Evolutionary conservation across 176 grass and related monocot genomes (phyloP).

Genomic region (Paspalum notatum): DNA sequence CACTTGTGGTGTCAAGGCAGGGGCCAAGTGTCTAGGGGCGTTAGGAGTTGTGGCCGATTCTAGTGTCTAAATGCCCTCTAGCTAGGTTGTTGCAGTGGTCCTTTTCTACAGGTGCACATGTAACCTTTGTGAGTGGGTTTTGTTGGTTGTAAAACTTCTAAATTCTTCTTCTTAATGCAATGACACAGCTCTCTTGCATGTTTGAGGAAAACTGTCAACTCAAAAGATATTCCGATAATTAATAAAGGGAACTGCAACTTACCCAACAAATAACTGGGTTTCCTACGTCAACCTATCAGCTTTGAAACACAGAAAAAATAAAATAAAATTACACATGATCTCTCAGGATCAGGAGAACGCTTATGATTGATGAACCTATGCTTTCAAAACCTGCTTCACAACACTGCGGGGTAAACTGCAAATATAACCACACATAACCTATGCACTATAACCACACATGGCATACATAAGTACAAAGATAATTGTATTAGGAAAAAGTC

Average conservation of each 20-base stretch:
- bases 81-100: too few species aligned
- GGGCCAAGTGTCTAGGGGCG: too few species aligned
- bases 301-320: not conserved
- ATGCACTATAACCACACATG: not conserved
- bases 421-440: not conserved
- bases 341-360: not conserved
- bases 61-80: too few species aligned
- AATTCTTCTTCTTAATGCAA: too few species aligned
- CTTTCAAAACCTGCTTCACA: not conserved
- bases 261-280: slow-evolving; percentile 15
- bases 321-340: not conserved
- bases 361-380: not conserved
- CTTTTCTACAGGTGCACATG: too few species aligned
- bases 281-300: slow-evolving; percentile 6
- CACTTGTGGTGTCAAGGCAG: too few species aligned
- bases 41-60: too few species aligned
- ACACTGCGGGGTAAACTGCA: not conserved
- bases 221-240: not conserved
- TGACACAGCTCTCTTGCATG: too few species aligned
- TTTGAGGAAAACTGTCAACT: not conserved
- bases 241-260: slow-evolving; percentile 20
- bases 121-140: too few species aligned
- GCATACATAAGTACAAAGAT: not conserved
- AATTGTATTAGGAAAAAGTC: not conserved
- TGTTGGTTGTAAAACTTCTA: too few species aligned